These are phyloP conservation scores for Euphorbia peplus DNA, from an alignment of 345 rosid species.

Conservation along the genomic window DNA sequence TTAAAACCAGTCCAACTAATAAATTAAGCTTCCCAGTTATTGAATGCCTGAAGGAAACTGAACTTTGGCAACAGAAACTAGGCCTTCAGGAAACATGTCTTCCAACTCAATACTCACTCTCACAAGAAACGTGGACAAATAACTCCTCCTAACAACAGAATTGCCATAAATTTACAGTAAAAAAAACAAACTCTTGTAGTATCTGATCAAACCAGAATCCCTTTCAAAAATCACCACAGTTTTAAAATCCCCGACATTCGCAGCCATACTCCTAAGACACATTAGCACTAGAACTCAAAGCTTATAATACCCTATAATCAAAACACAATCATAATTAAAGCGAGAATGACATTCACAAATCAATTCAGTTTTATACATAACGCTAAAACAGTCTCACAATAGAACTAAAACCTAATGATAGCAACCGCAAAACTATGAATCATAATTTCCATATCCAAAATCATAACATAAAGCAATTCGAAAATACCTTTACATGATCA, in stretches of 20 bases:
- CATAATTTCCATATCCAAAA: background rate
- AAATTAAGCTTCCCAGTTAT: too few species aligned
- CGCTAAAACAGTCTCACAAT: background rate
- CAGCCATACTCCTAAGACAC: too few species aligned
- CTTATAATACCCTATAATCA: too few species aligned
- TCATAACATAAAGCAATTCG: background rate
- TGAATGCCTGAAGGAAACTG: slow-evolving; percentile 23
- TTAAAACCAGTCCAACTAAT: too few species aligned
- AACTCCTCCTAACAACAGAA: slow-evolving; percentile 11
- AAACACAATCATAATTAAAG: too few species aligned
- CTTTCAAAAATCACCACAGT: too few species aligned
- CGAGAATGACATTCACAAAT: too few species aligned
- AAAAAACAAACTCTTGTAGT: background rate
- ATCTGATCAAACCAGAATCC: background rate
- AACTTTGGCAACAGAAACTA: slow-evolving; percentile 20
- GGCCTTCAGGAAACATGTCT: slow-evolving; percentile 8
- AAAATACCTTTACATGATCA: slow-evolving; percentile 38
- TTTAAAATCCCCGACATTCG: too few species aligned
- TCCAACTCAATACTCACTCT: slow-evolving; percentile 18
- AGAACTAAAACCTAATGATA: background rate
- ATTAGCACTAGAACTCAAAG: too few species aligned
- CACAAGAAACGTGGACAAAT: slow-evolving; percentile 11
- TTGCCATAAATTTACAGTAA: background rate
- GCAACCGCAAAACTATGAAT: too few species aligned
- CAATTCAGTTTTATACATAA: background rate